A percentile compares a stretch with the other conserved stretches of the same genome.
Evolutionary conservation across 2,329 filamentous ascomycete genomes (phyloP).

Genomic region (Aspergillus glaucus): DNA sequence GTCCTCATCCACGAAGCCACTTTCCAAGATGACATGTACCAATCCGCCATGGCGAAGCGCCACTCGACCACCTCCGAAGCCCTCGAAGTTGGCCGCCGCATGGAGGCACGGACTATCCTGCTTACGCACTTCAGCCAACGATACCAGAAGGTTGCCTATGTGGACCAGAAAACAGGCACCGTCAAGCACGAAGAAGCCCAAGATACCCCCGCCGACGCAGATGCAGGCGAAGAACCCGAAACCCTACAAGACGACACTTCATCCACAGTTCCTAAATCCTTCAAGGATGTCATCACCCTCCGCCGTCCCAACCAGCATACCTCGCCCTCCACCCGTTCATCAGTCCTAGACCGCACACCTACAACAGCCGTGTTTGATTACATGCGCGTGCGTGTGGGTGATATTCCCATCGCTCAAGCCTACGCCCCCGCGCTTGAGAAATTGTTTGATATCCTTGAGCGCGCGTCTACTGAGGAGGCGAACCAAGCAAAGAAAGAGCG

Average conservation of each 20-base stretch:
- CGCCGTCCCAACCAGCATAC: slow-evolving; percentile 1
- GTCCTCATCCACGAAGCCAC: slow-evolving; percentile 93
- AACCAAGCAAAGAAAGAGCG: slow-evolving; percentile 13
- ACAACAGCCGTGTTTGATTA: slow-evolving; percentile 58
- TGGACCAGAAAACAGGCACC: slow-evolving; percentile 26
- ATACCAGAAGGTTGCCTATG: slow-evolving; percentile 67
- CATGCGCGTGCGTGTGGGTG: slow-evolving; percentile 56
- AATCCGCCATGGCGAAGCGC: slow-evolving; percentile 78
- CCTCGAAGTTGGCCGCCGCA: slow-evolving; percentile 65
- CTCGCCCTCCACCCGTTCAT: slow-evolving; percentile 47
- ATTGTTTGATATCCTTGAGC: slow-evolving; percentile 42
- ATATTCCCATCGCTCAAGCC: slow-evolving; percentile 52
- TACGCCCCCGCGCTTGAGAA: slow-evolving; percentile 52
- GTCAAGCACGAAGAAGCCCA: slow-evolving; percentile 1
- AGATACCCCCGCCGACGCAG: slow-evolving; percentile 1
- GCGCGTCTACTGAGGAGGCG: slow-evolving; percentile 22
- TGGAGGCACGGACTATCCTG: slow-evolving; percentile 73
- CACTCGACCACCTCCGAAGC: slow-evolving; percentile 88
- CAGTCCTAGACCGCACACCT: slow-evolving; percentile 57
- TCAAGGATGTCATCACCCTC: slow-evolving; percentile 13
- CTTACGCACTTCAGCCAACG: slow-evolving; percentile 94
- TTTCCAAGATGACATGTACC: slow-evolving; percentile 76
- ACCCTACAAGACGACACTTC: slow-evolving; percentile 23
- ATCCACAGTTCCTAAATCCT: slow-evolving; percentile 1
- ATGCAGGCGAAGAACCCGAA: slow-evolving; percentile 12